A percentile compares a stretch with the other conserved stretches of the same genome.
These are phyloP conservation scores for Drechslera avenae DNA, from an alignment of 2,329 filamentous ascomycete species.

Conservation along the genomic window DNA sequence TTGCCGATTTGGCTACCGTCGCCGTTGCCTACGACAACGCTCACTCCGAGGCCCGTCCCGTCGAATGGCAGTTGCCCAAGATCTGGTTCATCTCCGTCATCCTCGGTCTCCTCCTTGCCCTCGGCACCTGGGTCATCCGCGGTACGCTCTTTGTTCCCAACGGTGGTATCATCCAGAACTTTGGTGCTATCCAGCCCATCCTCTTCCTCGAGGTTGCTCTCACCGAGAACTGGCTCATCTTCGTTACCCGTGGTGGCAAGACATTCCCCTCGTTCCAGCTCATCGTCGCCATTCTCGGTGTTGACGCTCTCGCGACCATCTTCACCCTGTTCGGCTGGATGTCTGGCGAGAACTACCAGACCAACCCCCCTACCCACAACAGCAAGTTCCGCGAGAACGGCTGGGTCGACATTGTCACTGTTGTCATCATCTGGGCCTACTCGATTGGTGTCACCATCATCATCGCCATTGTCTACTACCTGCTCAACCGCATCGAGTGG, in stretches of 20 bases:
- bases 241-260: conserved; percentile 64
- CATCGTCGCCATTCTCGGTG: conserved; percentile 70
- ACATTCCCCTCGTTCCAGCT: conserved; percentile 79
- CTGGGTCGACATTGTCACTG: conserved; percentile 66
- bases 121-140: conserved; percentile 75
- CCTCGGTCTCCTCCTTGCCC: conserved; percentile 69
- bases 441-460: conserved; percentile 70
- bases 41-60: conserved; percentile 73
- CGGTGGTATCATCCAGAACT: conserved; percentile 77
- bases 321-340: conserved; percentile 80
- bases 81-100: conserved; percentile 78
- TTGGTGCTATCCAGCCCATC: conserved; percentile 74
- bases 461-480: conserved; percentile 68
- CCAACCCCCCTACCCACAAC: conserved; percentile 50
- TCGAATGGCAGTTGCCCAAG: conserved; percentile 81
- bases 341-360: conserved; percentile 56
- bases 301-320: conserved; percentile 73
- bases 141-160: conserved; percentile 70
- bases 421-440: conserved; percentile 69
- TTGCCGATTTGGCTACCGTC: conserved; percentile 79
- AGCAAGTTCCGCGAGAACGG: conserved; percentile 54
- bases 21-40: conserved; percentile 81
- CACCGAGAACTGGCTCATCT: conserved; percentile 62
- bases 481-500: conserved; percentile 64
- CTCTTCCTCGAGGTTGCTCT: conserved; percentile 60